Percentiles rank a stretch among this genome's conserved stretches.
phyloP scores from a whole-genome alignment of 345 rosid genomes.

The Brassica carinata region DNA sequence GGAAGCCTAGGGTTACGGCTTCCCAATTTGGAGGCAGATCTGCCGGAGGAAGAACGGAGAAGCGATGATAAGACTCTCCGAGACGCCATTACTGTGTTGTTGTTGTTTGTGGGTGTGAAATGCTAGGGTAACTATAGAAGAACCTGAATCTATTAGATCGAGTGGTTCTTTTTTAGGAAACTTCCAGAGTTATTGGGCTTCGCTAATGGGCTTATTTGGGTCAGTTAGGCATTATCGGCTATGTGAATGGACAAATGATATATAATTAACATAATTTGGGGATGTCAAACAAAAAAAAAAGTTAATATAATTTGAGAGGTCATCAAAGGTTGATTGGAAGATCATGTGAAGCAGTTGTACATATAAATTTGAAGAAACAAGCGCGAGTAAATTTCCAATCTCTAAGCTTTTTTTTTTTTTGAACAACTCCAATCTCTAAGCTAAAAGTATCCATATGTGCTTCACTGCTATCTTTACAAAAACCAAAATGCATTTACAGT shows the following conservation, averaged over 20 bases:
- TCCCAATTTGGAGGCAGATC: slow-evolving; percentile 49
- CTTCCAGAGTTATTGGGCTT: not conserved
- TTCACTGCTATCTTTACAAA: not conserved
- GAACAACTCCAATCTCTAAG: too few relatives aligned
- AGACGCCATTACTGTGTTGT: slow-evolving; percentile 52
- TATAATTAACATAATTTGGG: too few relatives aligned
- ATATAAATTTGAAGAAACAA: too few relatives aligned
- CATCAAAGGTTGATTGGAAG: too few relatives aligned
- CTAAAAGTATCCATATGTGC: not conserved
- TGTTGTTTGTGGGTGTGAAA: not conserved
- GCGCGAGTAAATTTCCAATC: too few relatives aligned
- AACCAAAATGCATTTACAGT: not conserved
- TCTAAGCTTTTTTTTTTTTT: too few relatives aligned
- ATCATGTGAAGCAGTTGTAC: too few relatives aligned
- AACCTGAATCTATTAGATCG: not conserved
- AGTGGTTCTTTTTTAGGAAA: not conserved
- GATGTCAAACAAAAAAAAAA: too few relatives aligned
- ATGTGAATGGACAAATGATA: too few relatives aligned
- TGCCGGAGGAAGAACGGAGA: slow-evolving; percentile 75
- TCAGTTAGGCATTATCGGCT: too few relatives aligned
- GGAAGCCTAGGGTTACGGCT: slow-evolving; percentile 41
- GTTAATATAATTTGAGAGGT: too few relatives aligned
- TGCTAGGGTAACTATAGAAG: slow-evolving; percentile 6
- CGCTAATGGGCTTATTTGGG: not conserved
- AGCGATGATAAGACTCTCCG: slow-evolving; percentile 73